Conservation (phyloP, 1,139 yeast genomes). For the Scheffersomyces illinoinensis region DNA sequence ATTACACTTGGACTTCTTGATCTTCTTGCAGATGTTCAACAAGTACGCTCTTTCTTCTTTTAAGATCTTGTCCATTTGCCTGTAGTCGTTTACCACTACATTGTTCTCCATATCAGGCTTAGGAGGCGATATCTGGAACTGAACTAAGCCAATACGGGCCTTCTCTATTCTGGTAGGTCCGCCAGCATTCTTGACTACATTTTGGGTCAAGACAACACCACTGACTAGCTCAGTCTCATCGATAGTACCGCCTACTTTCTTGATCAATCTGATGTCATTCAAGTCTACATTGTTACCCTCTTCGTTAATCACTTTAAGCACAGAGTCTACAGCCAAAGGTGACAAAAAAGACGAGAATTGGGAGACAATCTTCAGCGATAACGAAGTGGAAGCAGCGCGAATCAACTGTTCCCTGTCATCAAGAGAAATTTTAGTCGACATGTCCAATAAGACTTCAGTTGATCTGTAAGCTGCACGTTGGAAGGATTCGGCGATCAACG, state of each 20-base stretch:
- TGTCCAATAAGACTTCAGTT: slow-evolving; percentile 79
- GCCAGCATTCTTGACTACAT: slow-evolving; percentile 84
- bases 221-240: slow-evolving; percentile 93
- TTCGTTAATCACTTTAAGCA: slow-evolving; percentile 68
- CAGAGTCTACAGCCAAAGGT: slow-evolving; percentile 94
- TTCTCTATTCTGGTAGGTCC: slow-evolving; percentile 97
- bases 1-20: slow-evolving; percentile 95
- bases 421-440: slow-evolving; percentile 77
- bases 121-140: slow-evolving; percentile 97
- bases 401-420: slow-evolving; percentile 78
- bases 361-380: slow-evolving; percentile 92
- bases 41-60: slow-evolving; percentile 97
- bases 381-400: slow-evolving; percentile 92
- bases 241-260: slow-evolving; percentile 96
- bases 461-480: slow-evolving; percentile 90
- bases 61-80: slow-evolving; percentile 98
- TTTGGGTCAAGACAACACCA: slow-evolving; percentile 93
- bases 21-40: slow-evolving; percentile 90
- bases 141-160: slow-evolving; percentile 89
- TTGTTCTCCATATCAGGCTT: slow-evolving; percentile 99
- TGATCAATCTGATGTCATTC: slow-evolving; percentile 82
- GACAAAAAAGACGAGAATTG: slow-evolving; percentile 85
- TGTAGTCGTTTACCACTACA: slow-evolving; percentile 93
- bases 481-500: slow-evolving; percentile 91
- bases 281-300: slow-evolving; percentile 74